A percentile compares a stretch with the other conserved stretches of the same genome.
phyloP scores from a whole-genome alignment of 2,329 filamentous ascomycete species.

The Botrytis hyacinthi region DNA sequence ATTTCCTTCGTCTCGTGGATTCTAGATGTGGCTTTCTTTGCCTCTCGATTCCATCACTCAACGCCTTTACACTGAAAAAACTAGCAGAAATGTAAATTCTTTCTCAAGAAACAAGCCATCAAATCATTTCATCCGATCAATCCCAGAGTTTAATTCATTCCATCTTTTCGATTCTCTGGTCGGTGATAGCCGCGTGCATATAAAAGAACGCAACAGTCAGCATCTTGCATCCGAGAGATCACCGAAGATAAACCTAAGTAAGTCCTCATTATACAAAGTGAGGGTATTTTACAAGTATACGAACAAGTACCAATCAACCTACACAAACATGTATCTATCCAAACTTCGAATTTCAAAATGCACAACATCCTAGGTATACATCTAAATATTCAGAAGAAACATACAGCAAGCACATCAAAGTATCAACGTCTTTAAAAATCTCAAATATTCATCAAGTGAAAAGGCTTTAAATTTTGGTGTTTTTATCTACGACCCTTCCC shows the following conservation, averaged over 20 bases:
- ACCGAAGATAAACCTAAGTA: not conserved
- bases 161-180: not conserved
- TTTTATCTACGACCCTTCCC: slow-evolving; percentile 25
- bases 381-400: not conserved
- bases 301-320: not conserved
- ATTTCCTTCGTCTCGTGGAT: not conserved
- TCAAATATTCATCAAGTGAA: not conserved
- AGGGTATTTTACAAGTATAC: not conserved
- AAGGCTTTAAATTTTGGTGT: not conserved
- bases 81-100: not conserved
- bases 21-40: not conserved
- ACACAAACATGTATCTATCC: not conserved
- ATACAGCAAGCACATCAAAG: not conserved
- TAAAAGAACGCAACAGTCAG: not conserved
- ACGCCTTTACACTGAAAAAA: not conserved
- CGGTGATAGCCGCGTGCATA: not conserved
- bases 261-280: not conserved
- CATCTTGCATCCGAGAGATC: not conserved
- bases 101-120: not conserved
- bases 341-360: not conserved
- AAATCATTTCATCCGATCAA: not conserved
- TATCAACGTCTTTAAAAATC: not conserved
- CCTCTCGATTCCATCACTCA: not conserved
- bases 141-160: not conserved
- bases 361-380: not conserved